Conservation (phyloP, 23 red algal genomes). For the Cyanidioschyzon merolae region DNA sequence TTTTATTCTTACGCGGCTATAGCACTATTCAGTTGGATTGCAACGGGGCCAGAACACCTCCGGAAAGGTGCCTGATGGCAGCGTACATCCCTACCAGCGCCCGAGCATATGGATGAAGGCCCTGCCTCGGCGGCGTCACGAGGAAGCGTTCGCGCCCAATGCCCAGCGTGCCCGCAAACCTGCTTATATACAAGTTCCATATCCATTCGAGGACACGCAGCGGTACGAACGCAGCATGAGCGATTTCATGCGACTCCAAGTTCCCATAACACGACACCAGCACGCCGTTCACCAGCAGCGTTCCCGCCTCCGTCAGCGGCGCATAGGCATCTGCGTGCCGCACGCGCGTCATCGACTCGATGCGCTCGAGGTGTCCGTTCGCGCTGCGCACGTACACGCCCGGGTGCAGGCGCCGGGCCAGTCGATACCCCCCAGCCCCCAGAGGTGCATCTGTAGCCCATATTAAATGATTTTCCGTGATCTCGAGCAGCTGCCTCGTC, state of each 20-base stretch:
- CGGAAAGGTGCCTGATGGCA: neutral
- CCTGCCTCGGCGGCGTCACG: neutral
- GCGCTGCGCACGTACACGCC: neutral
- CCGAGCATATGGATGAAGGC: neutral
- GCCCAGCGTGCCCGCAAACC: neutral
- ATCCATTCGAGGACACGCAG: neutral
- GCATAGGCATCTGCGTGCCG: constrained; percentile 8
- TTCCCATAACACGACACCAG: constrained; percentile 29
- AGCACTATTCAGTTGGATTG: too few species aligned
- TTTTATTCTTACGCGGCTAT: too few species aligned
- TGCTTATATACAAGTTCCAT: neutral
- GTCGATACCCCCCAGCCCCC: neutral
- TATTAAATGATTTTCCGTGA: neutral
- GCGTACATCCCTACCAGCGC: neutral
- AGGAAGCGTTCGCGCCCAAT: neutral
- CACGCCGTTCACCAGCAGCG: constrained; percentile 21
- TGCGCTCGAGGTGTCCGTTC: neutral
- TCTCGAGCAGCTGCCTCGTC: neutral
- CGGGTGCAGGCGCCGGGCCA: neutral
- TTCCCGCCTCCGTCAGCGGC: constrained; percentile 26
- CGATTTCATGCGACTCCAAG: constrained; percentile 4
- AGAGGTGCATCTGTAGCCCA: neutral
- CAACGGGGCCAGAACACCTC: neutral
- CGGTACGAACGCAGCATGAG: constrained; percentile 14
- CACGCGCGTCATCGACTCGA: neutral